Evolutionary conservation across 768 basidiomycete genomes (phyloP).

Genomic region (Candolleomyces aberdarensis): DNA sequence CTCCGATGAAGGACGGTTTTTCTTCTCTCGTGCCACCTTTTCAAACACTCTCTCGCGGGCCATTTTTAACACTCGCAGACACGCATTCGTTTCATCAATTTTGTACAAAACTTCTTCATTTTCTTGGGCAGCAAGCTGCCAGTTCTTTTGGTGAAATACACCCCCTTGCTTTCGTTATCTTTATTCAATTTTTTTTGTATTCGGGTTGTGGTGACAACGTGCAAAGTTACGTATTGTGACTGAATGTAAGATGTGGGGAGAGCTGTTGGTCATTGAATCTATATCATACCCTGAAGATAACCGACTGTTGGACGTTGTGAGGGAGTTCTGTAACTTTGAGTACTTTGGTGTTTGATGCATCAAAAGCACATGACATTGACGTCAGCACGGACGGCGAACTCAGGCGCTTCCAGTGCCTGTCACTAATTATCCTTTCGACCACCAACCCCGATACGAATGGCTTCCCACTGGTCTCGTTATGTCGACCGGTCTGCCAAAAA

Average conservation of each 20-base stretch:
- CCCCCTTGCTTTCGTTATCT: not conserved
- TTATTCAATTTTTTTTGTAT: not conserved
- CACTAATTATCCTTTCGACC: not conserved
- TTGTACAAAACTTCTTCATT: not conserved
- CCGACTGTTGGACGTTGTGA: too few species aligned
- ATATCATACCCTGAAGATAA: too few species aligned
- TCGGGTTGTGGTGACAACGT: not conserved
- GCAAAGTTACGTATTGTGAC: too few species aligned
- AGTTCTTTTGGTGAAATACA: not conserved
- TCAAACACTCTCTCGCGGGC: not conserved
- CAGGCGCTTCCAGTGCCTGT: not conserved
- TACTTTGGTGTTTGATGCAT: too few species aligned
- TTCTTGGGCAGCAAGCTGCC: not conserved
- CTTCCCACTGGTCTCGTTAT: constrained; percentile 33
- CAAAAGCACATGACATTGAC: constrained; percentile 9
- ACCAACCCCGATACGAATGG: constrained; percentile 18
- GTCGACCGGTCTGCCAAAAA: constrained; percentile 36
- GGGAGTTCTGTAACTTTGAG: too few species aligned
- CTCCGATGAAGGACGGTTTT: not conserved
- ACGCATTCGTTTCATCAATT: not conserved
- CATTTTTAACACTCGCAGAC: not conserved
- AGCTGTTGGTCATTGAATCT: too few species aligned
- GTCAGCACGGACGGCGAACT: constrained; percentile 7
- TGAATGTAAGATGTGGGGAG: too few species aligned
- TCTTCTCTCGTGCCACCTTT: not conserved